phyloP scores from a whole-genome alignment of 2,329 filamentous ascomycete genomes.

The Coleophoma eucalyptorum region DNA sequence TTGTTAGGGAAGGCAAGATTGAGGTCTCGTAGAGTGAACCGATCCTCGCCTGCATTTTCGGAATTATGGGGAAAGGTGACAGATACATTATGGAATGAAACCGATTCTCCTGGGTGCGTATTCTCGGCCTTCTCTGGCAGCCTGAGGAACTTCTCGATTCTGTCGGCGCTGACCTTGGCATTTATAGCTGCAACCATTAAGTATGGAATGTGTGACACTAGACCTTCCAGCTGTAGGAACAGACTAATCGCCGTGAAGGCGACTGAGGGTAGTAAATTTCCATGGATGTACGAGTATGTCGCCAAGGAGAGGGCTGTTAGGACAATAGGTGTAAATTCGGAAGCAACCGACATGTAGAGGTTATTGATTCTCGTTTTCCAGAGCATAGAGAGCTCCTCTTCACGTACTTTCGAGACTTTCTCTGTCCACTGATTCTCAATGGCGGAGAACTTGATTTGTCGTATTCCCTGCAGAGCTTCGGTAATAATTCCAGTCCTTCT shows the following conservation, averaged over 20 bases:
- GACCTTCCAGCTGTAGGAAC: constrained; percentile 67
- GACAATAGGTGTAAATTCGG: constrained; percentile 68
- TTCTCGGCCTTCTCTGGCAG: constrained; percentile 57
- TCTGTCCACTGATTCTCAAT: constrained; percentile 69
- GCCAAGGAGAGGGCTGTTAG: constrained; percentile 67
- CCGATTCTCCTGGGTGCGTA: constrained; percentile 50
- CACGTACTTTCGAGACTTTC: constrained; percentile 59
- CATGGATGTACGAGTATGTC: constrained; percentile 61
- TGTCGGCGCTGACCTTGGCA: constrained; percentile 63
- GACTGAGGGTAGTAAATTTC: constrained; percentile 63
- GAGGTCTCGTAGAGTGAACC: constrained; percentile 62
- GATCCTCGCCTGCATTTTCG: constrained; percentile 45
- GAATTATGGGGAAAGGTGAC: constrained; percentile 71
- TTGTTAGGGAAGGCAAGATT: constrained; percentile 62
- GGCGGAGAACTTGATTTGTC: constrained; percentile 79
- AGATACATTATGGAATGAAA: constrained; percentile 61
- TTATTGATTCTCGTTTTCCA: constrained; percentile 39
- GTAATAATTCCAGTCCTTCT: constrained; percentile 71
- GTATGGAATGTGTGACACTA: constrained; percentile 66
- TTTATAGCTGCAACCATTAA: constrained; percentile 65
- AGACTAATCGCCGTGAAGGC: constrained; percentile 74
- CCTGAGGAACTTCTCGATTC: constrained; percentile 68
- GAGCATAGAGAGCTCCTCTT: constrained; percentile 60
- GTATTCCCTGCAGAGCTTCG: constrained; percentile 71
- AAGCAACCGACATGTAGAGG: constrained; percentile 34